phyloP scores from a whole-genome alignment of 2,329 filamentous ascomycete species.

The Paraconiothyrium sp. region DNA sequence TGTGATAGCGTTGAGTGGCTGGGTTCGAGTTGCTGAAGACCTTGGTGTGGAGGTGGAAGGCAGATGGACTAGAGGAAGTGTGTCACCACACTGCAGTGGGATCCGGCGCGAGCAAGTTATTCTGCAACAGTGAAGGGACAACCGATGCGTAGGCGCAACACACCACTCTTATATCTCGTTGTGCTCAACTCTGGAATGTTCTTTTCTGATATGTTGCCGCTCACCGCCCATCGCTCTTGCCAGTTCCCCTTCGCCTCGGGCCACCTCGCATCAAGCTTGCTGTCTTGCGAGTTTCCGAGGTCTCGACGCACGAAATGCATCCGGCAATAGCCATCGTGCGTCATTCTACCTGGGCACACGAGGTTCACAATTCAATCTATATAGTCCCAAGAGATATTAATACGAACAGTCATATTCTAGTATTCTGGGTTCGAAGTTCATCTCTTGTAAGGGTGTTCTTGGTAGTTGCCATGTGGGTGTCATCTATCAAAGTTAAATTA shows the following conservation, averaged over 20 bases:
- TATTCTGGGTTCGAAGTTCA: constrained; percentile 7
- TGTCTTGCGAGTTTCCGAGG: neutral
- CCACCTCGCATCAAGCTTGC: neutral
- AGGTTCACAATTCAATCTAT: neutral
- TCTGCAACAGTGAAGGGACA: neutral
- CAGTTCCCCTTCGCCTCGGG: constrained; percentile 3
- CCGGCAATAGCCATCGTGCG: constrained; percentile 5
- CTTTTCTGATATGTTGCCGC: neutral
- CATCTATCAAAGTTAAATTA: constrained; percentile 22
- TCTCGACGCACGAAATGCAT: neutral
- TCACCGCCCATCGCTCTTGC: neutral
- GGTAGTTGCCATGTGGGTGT: neutral
- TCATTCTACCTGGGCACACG: constrained; percentile 16
- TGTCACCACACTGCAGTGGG: neutral
- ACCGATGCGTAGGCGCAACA: neutral
- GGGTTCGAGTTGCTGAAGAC: neutral
- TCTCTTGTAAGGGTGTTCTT: constrained; percentile 8
- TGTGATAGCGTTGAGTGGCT: neutral
- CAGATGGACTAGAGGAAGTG: neutral
- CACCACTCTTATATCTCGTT: neutral
- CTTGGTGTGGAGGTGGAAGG: neutral
- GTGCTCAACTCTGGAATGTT: neutral
- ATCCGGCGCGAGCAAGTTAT: neutral
- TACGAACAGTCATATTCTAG: constrained; percentile 13
- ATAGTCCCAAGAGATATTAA: neutral